Conservation (phyloP, 2,329 filamentous ascomycete genomes). For the Gremmenia infestans region DNA sequence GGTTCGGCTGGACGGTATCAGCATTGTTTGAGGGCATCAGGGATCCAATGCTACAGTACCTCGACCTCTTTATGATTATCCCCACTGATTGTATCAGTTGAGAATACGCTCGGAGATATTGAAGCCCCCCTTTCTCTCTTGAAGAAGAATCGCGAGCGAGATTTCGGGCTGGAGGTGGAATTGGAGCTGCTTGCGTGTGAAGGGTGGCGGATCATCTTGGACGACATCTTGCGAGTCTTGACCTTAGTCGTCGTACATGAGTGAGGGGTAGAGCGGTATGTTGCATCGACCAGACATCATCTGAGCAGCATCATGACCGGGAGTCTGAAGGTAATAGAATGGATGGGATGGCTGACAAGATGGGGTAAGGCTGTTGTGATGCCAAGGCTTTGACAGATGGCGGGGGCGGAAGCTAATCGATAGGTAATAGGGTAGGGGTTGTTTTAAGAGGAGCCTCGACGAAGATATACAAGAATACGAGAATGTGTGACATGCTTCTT, state of each 20-base stretch:
- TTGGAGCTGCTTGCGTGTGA: neutral
- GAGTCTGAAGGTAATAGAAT: neutral
- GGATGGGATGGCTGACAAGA: neutral
- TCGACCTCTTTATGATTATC: conserved; percentile 13
- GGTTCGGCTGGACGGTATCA: conserved; percentile 9
- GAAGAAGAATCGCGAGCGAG: neutral
- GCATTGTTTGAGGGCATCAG: conserved; percentile 2
- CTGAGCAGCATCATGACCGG: neutral
- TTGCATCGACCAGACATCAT: neutral
- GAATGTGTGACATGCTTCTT: too few relatives aligned
- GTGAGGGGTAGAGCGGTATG: neutral
- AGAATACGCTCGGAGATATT: neutral
- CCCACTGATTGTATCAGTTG: neutral
- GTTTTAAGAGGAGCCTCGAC: too few relatives aligned
- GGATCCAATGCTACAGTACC: neutral
- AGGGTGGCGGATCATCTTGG: neutral
- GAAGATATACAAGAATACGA: too few relatives aligned
- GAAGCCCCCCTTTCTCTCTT: neutral
- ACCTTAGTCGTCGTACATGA: neutral
- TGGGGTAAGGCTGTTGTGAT: too few relatives aligned
- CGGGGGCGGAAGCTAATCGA: neutral
- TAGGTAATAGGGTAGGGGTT: neutral
- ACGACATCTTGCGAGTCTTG: neutral
- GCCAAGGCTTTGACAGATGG: neutral
- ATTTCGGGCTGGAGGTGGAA: neutral